Conservation (phyloP, 1,284 basidiomycete genomes). For the Cystobasidium slooffiae region DNA sequence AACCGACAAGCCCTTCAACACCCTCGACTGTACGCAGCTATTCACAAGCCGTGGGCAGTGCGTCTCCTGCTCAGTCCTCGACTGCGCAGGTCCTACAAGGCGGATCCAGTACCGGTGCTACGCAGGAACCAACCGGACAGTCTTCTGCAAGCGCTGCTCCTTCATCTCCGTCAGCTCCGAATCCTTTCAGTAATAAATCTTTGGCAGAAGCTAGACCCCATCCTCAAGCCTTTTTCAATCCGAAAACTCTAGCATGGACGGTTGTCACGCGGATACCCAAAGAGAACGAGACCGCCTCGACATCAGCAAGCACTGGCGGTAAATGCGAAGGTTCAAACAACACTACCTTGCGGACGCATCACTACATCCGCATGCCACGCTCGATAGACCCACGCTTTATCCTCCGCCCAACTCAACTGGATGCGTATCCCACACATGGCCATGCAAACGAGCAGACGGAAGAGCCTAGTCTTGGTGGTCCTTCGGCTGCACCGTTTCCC, state of each 20-base stretch:
- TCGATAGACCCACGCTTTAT: slow-evolving; percentile 39
- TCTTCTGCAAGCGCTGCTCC: neutral
- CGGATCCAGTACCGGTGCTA: too few relatives aligned
- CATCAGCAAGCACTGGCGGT: neutral
- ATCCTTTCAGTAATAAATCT: slow-evolving; percentile 3
- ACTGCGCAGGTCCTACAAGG: neutral
- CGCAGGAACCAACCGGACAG: neutral
- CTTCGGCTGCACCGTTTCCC: slow-evolving; percentile 1
- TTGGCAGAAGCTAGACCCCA: slow-evolving; percentile 33
- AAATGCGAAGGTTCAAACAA: neutral
- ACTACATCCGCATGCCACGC: slow-evolving; percentile 30
- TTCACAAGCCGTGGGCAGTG: slow-evolving; percentile 12
- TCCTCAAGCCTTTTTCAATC: slow-evolving; percentile 40
- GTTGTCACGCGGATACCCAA: slow-evolving; percentile 14
- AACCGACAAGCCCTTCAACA: neutral
- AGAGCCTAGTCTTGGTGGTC: slow-evolving; percentile 9
- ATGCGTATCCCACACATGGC: neutral
- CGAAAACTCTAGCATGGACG: slow-evolving; percentile 35
- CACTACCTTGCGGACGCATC: slow-evolving; percentile 21
- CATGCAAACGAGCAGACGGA: neutral
- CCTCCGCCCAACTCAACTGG: slow-evolving; percentile 8
- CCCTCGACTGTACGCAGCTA: neutral
- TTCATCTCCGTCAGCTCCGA: neutral
- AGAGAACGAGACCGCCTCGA: neutral
- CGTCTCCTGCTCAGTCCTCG: neutral